A percentile compares a stretch with the other conserved stretches of the same genome.
phyloP scores from a whole-genome alignment of 164 flowering plant species.

The Sedum album region DNA sequence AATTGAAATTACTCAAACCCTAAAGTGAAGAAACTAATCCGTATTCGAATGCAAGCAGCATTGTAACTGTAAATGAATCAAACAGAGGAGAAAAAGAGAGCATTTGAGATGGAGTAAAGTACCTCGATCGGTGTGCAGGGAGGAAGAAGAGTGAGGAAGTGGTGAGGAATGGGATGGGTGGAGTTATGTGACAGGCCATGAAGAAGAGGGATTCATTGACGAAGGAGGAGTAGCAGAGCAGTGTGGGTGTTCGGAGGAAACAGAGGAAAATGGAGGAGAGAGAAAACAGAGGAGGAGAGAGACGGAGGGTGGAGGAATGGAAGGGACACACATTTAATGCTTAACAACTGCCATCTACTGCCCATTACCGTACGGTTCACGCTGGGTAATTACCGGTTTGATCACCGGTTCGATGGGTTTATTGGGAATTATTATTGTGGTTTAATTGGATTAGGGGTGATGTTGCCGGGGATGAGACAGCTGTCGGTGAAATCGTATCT shows the following conservation, averaged over 20 bases:
- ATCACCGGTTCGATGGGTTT: background rate
- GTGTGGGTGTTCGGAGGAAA: background rate
- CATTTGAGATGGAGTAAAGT: background rate
- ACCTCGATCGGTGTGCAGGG: background rate
- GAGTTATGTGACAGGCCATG: background rate
- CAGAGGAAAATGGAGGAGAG: background rate
- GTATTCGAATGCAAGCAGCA: background rate
- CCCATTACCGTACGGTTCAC: background rate
- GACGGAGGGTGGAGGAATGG: background rate
- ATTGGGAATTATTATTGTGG: background rate
- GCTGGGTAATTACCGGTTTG: background rate
- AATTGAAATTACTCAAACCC: background rate
- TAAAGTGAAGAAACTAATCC: background rate
- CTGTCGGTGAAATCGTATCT: background rate
- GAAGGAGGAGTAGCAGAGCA: too few relatives aligned
- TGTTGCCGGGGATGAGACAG: background rate
- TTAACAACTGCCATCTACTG: conserved; percentile 5
- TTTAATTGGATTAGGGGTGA: background rate
- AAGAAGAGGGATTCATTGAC: background rate
- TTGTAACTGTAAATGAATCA: background rate
- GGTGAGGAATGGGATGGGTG: background rate
- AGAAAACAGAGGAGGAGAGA: background rate
- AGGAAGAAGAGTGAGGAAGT: background rate
- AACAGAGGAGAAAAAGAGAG: background rate
- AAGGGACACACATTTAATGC: conserved; percentile 8